Conservation (phyloP, 2,329 filamentous ascomycete genomes). For the Penicillium griseofulvum region DNA sequence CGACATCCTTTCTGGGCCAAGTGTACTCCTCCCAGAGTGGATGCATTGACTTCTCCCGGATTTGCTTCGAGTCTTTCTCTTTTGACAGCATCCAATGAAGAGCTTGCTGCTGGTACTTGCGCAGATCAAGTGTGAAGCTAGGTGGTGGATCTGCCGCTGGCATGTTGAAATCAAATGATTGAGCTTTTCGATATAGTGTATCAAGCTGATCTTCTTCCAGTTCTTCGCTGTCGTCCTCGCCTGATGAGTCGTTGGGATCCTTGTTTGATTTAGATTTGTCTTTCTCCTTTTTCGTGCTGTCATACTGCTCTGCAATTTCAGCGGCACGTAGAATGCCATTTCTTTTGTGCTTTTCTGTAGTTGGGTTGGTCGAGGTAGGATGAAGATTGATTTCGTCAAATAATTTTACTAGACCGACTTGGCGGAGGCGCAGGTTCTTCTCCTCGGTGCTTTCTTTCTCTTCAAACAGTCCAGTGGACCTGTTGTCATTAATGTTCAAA, state of each 20-base stretch:
- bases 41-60: constrained; percentile 81
- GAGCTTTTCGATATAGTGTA: constrained; percentile 88
- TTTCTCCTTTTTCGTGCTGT: constrained; percentile 57
- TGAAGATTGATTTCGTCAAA: constrained; percentile 85
- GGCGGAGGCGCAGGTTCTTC: constrained; percentile 74
- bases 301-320: constrained; percentile 74
- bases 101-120: constrained; percentile 93
- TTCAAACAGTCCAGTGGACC: constrained; percentile 72
- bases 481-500: constrained; percentile 60
- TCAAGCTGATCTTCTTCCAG: constrained; percentile 95
- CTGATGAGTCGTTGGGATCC: constrained; percentile 46
- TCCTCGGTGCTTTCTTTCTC: constrained; percentile 84
- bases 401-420: constrained; percentile 82
- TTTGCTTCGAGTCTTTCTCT: constrained; percentile 73
- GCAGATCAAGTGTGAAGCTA: constrained; percentile 77
- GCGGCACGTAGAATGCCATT: constrained; percentile 82
- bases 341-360: constrained; percentile 74
- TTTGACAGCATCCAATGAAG: constrained; percentile 96
- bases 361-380: constrained; percentile 70
- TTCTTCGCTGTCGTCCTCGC: constrained; percentile 83
- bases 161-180: constrained; percentile 92
- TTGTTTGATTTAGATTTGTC: constrained; percentile 34
- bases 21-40: constrained; percentile 94
- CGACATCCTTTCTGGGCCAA: constrained; percentile 84
- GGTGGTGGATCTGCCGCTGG: constrained; percentile 79